Evolutionary conservation across 805 yeast genomes (phyloP).

Genomic region (Isabelozyma gotoi): DNA sequence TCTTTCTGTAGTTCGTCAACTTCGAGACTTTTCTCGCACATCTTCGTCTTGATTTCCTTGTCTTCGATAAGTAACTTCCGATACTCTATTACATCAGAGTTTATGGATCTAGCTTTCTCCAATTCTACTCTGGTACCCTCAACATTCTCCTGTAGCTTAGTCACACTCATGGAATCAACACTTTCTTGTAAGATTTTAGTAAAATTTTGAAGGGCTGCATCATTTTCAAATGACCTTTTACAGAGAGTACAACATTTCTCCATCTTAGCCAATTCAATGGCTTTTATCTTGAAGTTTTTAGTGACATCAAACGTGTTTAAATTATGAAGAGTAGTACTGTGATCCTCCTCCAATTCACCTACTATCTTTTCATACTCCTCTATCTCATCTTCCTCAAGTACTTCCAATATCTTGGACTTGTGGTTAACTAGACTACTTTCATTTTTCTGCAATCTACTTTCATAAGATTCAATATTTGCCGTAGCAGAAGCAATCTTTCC

Average conservation of each 20-base stretch:
- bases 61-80: constrained; percentile 16
- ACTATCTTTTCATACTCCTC: constrained; percentile 51
- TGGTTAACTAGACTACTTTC: constrained; percentile 2
- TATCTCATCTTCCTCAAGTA: constrained; percentile 37
- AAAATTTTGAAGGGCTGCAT: constrained; percentile 27
- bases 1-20: constrained; percentile 1
- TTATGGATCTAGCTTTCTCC: constrained; percentile 26
- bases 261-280: constrained; percentile 59
- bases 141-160: constrained; percentile 28
- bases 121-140: constrained; percentile 30
- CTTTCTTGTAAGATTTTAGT: constrained; percentile 25
- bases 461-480: background rate
- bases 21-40: constrained; percentile 2
- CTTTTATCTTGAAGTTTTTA: constrained; percentile 65
- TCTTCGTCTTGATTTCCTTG: constrained; percentile 2
- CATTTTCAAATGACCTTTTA: constrained; percentile 57
- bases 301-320: constrained; percentile 70
- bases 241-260: constrained; percentile 71
- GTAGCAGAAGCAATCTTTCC: background rate
- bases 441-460: constrained; percentile 5
- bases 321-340: constrained; percentile 60
- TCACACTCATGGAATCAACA: constrained; percentile 25
- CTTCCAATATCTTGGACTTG: constrained; percentile 16
- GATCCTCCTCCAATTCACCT: constrained; percentile 59
- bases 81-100: constrained; percentile 24